A percentile compares a stretch with the other conserved stretches of the same genome.
Conservation (phyloP, 2,329 filamentous ascomycete genomes). For the Cadophora gregata region DNA sequence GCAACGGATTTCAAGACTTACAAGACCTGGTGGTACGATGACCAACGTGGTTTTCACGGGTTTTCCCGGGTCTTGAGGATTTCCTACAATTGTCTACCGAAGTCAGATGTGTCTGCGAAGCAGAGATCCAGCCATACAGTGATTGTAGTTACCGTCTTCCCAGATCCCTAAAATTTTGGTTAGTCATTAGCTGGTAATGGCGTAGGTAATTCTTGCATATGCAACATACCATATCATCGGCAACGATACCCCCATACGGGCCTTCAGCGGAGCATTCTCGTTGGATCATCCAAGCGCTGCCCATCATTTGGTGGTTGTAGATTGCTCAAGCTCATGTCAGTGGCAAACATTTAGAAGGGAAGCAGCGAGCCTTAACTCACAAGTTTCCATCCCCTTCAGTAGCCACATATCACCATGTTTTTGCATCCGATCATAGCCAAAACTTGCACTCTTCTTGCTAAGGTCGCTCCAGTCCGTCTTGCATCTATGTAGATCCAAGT, state of each 20-base stretch:
- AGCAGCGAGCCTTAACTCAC: background rate
- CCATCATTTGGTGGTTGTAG: background rate
- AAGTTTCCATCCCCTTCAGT: background rate
- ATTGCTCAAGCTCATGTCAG: background rate
- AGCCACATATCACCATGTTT: background rate
- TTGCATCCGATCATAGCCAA: background rate
- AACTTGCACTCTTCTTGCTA: background rate
- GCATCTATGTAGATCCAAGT: background rate
- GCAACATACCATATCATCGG: background rate
- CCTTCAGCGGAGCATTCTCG: background rate
- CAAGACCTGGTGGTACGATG: background rate
- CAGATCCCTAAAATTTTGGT: background rate
- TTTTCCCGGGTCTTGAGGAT: background rate
- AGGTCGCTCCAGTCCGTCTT: background rate
- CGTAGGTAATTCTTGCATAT: no score
- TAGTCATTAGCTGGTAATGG: background rate
- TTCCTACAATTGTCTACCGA: background rate
- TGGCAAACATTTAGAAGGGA: background rate
- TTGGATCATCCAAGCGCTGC: background rate
- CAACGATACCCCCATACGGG: background rate
- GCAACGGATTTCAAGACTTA: background rate
- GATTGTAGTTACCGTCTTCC: background rate
- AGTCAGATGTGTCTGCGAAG: background rate
- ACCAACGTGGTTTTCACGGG: background rate
- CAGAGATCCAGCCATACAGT: background rate